phyloP scores from a whole-genome alignment of 176 grass and related monocot genomes.

The Phoenix dactylifera region DNA sequence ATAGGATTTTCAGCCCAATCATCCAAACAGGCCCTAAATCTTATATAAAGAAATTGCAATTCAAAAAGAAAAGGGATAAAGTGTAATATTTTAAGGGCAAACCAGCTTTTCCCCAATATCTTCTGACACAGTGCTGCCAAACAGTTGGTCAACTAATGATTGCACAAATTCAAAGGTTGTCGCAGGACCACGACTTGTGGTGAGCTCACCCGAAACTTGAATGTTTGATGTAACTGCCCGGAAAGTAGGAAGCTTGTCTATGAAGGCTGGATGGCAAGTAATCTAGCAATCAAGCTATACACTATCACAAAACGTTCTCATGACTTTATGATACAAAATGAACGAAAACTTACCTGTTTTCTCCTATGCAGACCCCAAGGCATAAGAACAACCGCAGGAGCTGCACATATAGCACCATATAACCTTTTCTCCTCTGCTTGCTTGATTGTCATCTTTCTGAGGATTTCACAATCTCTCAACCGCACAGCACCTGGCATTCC shows the following conservation, averaged over 20 bases:
- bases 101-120: constrained; percentile 54
- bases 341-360: constrained; percentile 50
- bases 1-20: too few species aligned
- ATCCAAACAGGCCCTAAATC: too few species aligned
- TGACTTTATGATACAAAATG: background rate
- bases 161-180: constrained; percentile 77
- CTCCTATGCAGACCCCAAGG: constrained; percentile 76
- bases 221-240: constrained; percentile 70
- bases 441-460: constrained; percentile 61
- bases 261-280: constrained; percentile 88
- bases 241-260: constrained; percentile 75
- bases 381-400: constrained; percentile 72
- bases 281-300: constrained; percentile 44
- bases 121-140: constrained; percentile 45
- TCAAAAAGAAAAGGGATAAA: background rate
- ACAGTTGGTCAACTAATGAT: constrained; percentile 85
- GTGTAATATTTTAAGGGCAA: constrained; percentile 14
- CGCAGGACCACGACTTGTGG: constrained; percentile 79
- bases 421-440: constrained; percentile 76
- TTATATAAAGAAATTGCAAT: too few species aligned
- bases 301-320: background rate
- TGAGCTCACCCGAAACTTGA: constrained; percentile 80
- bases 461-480: constrained; percentile 69
- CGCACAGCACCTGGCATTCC: constrained; percentile 88
- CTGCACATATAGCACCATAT: constrained; percentile 87